These are phyloP conservation scores for Hypoxylon sp. DNA, from an alignment of 2,329 filamentous ascomycete genomes.

Conservation along the genomic window DNA sequence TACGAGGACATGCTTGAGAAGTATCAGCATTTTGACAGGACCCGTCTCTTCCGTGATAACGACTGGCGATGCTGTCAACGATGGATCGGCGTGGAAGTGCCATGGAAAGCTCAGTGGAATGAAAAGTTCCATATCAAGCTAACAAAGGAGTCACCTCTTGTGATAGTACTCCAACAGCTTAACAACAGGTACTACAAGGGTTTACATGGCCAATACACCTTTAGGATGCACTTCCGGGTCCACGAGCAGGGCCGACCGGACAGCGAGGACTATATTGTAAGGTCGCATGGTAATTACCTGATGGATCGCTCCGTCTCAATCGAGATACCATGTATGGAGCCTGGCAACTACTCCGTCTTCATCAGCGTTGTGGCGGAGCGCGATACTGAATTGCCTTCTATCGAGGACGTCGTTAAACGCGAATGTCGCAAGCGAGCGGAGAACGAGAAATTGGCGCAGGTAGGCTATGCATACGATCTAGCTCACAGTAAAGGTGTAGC, in stretches of 20 bases:
- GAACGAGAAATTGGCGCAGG: constrained; percentile 67
- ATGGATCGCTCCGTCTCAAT: constrained; percentile 67
- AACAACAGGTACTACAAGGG: constrained; percentile 70
- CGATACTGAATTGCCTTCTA: constrained; percentile 52
- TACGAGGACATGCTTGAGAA: constrained; percentile 70
- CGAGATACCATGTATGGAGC: constrained; percentile 63
- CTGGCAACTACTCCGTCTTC: constrained; percentile 66
- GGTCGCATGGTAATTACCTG: constrained; percentile 65
- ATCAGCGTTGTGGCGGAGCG: constrained; percentile 63
- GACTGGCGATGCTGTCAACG: constrained; percentile 67
- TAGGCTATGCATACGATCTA: constrained; percentile 66
- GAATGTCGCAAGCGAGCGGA: constrained; percentile 58
- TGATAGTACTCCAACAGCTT: constrained; percentile 68
- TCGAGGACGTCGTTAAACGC: constrained; percentile 65
- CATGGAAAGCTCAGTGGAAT: constrained; percentile 69
- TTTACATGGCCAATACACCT: constrained; percentile 65
- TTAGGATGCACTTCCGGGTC: constrained; percentile 60
- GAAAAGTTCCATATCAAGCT: constrained; percentile 68
- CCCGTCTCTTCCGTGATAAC: constrained; percentile 65
- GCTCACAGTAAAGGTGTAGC: constrained; percentile 66
- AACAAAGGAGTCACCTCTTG: constrained; percentile 63
- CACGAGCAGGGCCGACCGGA: constrained; percentile 59
- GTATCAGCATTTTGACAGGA: constrained; percentile 68
- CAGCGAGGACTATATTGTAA: constrained; percentile 67
- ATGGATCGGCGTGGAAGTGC: constrained; percentile 69